A percentile compares a stretch with the other conserved stretches of the same genome.
These are phyloP conservation scores for Diaporthe vaccinii DNA, from an alignment of 2,329 filamentous ascomycete genomes.

Conservation along the genomic window DNA sequence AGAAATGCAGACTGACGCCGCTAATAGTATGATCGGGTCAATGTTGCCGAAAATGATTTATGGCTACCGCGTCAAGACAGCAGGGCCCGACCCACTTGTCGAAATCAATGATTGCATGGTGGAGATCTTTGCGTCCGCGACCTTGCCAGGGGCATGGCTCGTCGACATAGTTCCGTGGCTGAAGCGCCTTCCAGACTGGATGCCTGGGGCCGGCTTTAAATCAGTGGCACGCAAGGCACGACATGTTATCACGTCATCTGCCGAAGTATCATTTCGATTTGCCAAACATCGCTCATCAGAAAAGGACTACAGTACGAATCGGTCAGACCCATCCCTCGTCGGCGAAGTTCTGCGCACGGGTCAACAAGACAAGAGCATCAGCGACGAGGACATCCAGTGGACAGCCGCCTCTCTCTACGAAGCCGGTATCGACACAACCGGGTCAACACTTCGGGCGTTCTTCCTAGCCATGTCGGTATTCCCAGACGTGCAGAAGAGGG, in stretches of 20 bases:
- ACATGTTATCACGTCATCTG: constrained; percentile 31
- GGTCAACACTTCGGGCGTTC: constrained; percentile 46
- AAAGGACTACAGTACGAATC: constrained; percentile 27
- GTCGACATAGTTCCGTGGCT: constrained; percentile 49
- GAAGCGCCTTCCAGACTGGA: constrained; percentile 46
- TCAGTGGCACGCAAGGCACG: constrained; percentile 40
- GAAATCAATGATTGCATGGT: constrained; percentile 42
- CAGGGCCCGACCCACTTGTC: constrained; percentile 46
- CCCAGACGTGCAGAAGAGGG: constrained; percentile 55
- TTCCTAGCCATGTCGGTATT: constrained; percentile 58
- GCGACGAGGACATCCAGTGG: constrained; percentile 25
- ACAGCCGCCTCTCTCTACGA: not conserved
- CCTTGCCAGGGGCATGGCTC: constrained; percentile 44
- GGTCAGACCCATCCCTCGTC: not conserved
- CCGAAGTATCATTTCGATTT: constrained; percentile 44
- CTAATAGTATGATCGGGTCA: constrained; percentile 39
- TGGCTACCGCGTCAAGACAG: constrained; percentile 46
- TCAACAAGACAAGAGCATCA: not conserved
- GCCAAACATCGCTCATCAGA: constrained; percentile 35
- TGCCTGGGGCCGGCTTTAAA: constrained; percentile 48
- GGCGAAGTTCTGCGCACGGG: not conserved
- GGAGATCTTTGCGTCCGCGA: constrained; percentile 42
- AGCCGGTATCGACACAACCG: constrained; percentile 28
- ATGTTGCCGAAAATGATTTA: constrained; percentile 48
- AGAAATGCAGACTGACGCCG: not conserved